Evolutionary conservation across 192 early-diverging fungal species (phyloP).

Genomic region (Coemansia sp.): DNA sequence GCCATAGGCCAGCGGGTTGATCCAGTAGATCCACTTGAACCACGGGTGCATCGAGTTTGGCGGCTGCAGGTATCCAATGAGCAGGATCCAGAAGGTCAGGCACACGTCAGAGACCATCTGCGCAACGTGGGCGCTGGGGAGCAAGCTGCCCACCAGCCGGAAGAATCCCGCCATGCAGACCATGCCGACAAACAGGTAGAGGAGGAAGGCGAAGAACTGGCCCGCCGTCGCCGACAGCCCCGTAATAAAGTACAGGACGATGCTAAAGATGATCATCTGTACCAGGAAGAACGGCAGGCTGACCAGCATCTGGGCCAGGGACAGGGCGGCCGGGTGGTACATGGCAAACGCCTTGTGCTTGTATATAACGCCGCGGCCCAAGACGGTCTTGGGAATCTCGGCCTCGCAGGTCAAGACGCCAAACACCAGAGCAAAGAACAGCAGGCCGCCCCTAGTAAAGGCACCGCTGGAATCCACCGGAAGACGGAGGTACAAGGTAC

Average conservation of each 20-base stretch:
- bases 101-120: conserved; percentile 55
- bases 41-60: conserved; percentile 52
- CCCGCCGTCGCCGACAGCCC: conserved; percentile 48
- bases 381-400: conserved; percentile 62
- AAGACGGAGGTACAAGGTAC: conserved; percentile 62
- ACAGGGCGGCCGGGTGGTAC: conserved; percentile 62
- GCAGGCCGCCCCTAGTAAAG: conserved; percentile 71
- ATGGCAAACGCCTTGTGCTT: conserved; percentile 74
- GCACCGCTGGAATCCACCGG: conserved; percentile 56
- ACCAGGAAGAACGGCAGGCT: conserved; percentile 53
- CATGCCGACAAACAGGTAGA: conserved; percentile 46
- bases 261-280: conserved; percentile 52
- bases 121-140: conserved; percentile 52
- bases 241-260: conserved; percentile 58
- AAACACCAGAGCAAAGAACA: conserved; percentile 71
- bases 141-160: conserved; percentile 53
- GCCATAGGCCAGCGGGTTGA: conserved; percentile 65
- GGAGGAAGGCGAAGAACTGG: conserved; percentile 55
- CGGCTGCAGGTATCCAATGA: conserved; percentile 56
- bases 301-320: conserved; percentile 54
- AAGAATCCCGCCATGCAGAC: conserved; percentile 52
- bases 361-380: conserved; percentile 64
- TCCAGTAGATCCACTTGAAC: conserved; percentile 63
- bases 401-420: conserved; percentile 64
- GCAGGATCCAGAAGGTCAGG: conserved; percentile 54